Evolutionary conservation across 2,329 filamentous ascomycete species (phyloP).

Genomic region (Aureobasidium lini): DNA sequence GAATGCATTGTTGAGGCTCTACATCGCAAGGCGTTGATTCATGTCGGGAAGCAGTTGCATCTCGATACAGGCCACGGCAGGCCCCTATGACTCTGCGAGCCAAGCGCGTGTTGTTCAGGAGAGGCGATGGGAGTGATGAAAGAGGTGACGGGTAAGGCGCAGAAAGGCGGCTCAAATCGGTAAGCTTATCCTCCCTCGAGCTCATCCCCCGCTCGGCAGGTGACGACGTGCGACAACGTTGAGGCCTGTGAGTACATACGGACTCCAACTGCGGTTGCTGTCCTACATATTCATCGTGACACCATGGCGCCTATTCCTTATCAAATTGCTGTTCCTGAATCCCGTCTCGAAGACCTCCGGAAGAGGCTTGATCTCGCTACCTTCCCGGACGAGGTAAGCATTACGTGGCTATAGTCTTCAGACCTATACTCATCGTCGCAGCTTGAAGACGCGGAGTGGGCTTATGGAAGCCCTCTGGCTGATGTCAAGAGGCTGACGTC

Average conservation of each 20-base stretch:
- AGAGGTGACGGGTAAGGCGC: neutral
- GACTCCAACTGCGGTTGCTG: neutral
- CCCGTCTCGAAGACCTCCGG: conserved; percentile 46
- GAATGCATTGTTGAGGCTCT: too few relatives aligned
- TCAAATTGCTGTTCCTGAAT: conserved; percentile 45
- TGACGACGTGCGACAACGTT: neutral
- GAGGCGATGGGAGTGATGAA: too few relatives aligned
- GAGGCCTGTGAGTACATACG: neutral
- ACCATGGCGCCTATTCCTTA: conserved; percentile 26
- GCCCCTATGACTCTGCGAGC: too few relatives aligned
- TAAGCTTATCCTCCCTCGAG: neutral
- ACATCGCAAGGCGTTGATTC: too few relatives aligned
- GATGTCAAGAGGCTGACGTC: conserved; percentile 53
- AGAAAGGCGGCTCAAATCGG: neutral
- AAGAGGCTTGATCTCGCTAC: conserved; percentile 47
- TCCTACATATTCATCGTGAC: neutral
- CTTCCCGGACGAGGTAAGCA: conserved; percentile 49
- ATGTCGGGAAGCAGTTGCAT: too few relatives aligned
- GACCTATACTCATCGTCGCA: conserved; percentile 8
- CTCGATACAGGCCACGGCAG: too few relatives aligned
- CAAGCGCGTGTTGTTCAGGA: too few relatives aligned
- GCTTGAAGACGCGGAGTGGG: conserved; percentile 44
- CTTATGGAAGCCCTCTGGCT: conserved; percentile 52
- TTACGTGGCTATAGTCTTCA: too few relatives aligned
- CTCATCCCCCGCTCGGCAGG: neutral